Evolutionary conservation across 148 eudicot genomes (phyloP).

Genomic region (Rhododendron molle): DNA sequence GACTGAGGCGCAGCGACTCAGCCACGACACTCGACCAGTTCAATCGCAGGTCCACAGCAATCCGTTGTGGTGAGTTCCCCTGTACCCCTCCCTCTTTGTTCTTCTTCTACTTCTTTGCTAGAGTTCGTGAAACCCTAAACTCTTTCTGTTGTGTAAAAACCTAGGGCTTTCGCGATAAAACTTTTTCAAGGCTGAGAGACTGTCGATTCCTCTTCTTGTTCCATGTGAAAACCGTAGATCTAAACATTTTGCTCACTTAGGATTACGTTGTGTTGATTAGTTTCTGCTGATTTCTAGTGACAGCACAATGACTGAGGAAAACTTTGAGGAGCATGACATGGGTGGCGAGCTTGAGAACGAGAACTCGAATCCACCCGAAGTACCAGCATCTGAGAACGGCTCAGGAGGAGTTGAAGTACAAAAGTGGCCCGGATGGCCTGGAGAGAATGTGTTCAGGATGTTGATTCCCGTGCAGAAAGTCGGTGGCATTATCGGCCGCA

Average conservation of each 20-base stretch:
- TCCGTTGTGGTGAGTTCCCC: background rate
- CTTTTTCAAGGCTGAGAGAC: background rate
- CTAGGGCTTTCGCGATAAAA: background rate
- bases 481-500: background rate
- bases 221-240: background rate
- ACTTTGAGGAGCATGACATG: constrained; percentile 12
- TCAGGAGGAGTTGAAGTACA: constrained; percentile 14
- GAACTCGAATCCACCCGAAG: constrained; percentile 18
- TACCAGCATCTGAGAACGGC: constrained; percentile 24
- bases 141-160: background rate
- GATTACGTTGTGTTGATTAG: background rate
- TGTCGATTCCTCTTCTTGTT: background rate
- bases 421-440: constrained; percentile 3
- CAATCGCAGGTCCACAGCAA: background rate
- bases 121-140: background rate
- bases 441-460: constrained; percentile 7
- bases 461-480: constrained; percentile 7
- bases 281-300: background rate
- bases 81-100: background rate
- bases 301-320: constrained; percentile 36
- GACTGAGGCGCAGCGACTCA: background rate
- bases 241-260: background rate
- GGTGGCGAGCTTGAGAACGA: constrained; percentile 18
- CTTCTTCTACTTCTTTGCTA: background rate
- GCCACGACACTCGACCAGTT: background rate